Conservation (phyloP, 2,329 filamentous ascomycete genomes). For the Arthroderma uncinatum region DNA sequence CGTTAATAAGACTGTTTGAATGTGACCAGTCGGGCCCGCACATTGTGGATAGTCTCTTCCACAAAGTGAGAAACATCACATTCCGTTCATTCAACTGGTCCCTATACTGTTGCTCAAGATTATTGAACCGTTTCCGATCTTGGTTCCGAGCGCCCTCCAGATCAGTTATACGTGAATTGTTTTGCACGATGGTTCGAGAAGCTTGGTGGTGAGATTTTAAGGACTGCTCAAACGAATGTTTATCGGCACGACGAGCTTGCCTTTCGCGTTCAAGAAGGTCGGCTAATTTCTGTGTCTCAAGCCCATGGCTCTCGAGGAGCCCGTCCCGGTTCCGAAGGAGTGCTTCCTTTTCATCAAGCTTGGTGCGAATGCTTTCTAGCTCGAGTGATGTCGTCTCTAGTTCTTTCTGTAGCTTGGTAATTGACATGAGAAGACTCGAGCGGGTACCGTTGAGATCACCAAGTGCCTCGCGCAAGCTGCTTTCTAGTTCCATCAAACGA, state of each 20-base stretch:
- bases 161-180: constrained; percentile 74
- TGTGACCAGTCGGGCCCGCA: constrained; percentile 90
- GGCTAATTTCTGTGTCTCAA: constrained; percentile 73
- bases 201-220: constrained; percentile 81
- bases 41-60: constrained; percentile 74
- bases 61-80: constrained; percentile 72
- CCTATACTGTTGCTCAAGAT: constrained; percentile 67
- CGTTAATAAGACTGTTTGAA: constrained; percentile 77
- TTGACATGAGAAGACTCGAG: constrained; percentile 73
- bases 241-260: constrained; percentile 71
- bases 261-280: constrained; percentile 90
- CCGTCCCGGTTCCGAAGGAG: constrained; percentile 81
- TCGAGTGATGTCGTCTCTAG: constrained; percentile 75
- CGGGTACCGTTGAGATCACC: constrained; percentile 80
- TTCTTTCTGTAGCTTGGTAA: constrained; percentile 77
- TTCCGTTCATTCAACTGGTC: constrained; percentile 87
- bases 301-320: constrained; percentile 73
- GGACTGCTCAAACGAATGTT: constrained; percentile 75
- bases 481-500: constrained; percentile 78
- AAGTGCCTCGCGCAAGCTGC: constrained; percentile 71
- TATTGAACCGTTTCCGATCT: constrained; percentile 64
- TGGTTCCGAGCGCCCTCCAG: constrained; percentile 68
- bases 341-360: constrained; percentile 79
- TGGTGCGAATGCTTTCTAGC: constrained; percentile 64
- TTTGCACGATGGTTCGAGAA: constrained; percentile 71